phyloP scores from a whole-genome alignment of 345 rosid genomes.

The Abelmoschus esculentus region DNA sequence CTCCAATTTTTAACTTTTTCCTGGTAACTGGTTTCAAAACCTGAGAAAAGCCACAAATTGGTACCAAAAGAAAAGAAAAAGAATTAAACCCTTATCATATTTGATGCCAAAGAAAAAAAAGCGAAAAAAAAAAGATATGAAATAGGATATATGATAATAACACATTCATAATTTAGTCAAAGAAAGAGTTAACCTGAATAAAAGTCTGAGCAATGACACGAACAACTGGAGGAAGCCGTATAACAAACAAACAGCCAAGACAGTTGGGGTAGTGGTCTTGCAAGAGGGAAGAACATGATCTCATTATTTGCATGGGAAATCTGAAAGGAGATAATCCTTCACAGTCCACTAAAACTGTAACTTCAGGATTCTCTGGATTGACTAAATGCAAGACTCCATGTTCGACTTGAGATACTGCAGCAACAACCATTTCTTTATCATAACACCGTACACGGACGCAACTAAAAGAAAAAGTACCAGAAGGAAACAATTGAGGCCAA shows the following conservation, averaged over 20 bases:
- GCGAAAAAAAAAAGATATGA: not conserved
- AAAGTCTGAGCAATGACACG: constrained; percentile 84
- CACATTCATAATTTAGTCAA: not conserved
- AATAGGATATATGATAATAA: not conserved
- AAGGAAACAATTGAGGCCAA: not conserved
- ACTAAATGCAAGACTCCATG: constrained; percentile 60
- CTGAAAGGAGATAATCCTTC: constrained; percentile 72
- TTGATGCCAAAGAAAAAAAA: not conserved
- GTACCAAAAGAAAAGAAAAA: not conserved
- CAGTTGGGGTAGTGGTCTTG: constrained; percentile 89
- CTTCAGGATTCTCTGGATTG: constrained; percentile 47
- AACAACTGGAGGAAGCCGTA: constrained; percentile 81
- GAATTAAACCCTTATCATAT: not conserved
- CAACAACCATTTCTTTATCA: constrained; percentile 9
- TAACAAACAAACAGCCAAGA: constrained; percentile 74
- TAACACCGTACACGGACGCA: not conserved
- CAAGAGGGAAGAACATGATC: constrained; percentile 74
- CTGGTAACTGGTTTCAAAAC: constrained; percentile 70
- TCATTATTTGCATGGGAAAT: constrained; percentile 87
- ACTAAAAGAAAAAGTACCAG: not conserved
- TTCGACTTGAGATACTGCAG: constrained; percentile 91
- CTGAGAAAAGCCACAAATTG: constrained; percentile 28
- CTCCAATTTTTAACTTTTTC: constrained; percentile 79
- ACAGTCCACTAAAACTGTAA: constrained; percentile 85
- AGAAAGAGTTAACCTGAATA: constrained; percentile 49